These are phyloP conservation scores for Platismatia glauca DNA, from an alignment of 495 filamentous ascomycete genomes.

Conservation along the genomic window DNA sequence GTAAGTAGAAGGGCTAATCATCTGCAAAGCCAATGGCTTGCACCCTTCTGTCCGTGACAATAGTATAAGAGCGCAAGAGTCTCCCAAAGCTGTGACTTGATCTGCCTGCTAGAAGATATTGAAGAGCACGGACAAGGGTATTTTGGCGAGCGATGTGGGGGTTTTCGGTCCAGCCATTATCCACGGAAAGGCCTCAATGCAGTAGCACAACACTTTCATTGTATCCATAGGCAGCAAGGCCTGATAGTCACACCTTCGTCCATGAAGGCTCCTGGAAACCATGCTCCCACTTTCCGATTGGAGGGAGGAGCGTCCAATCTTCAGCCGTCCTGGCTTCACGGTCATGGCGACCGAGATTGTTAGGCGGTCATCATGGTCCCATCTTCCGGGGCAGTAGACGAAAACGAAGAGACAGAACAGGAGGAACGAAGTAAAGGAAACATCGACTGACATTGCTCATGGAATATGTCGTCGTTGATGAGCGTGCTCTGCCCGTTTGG, in stretches of 20 bases:
- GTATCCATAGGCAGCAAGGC: neutral
- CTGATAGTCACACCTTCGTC: neutral
- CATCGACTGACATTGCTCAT: constrained; percentile 20
- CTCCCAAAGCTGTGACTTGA: neutral
- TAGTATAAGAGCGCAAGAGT: neutral
- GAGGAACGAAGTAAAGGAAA: neutral
- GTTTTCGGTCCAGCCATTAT: neutral
- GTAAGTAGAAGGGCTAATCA: neutral
- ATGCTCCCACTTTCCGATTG: neutral
- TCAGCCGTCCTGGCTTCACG: neutral
- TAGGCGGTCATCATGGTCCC: too few relatives aligned
- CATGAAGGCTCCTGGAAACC: neutral
- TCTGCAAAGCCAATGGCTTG: neutral
- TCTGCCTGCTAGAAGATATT: neutral
- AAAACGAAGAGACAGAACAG: neutral
- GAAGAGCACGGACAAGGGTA: neutral
- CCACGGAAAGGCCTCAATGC: neutral
- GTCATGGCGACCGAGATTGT: neutral
- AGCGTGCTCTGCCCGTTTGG: constrained; percentile 7
- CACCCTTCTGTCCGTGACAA: constrained; percentile 2
- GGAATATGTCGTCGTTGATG: constrained; percentile 18
- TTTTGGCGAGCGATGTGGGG: neutral
- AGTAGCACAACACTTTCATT: neutral
- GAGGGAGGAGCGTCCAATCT: neutral
- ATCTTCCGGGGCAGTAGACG: neutral